A percentile compares a stretch with the other conserved stretches of the same genome.
Conservation (phyloP, 2,329 filamentous ascomycete species). For the Penicillium capsulatum region DNA sequence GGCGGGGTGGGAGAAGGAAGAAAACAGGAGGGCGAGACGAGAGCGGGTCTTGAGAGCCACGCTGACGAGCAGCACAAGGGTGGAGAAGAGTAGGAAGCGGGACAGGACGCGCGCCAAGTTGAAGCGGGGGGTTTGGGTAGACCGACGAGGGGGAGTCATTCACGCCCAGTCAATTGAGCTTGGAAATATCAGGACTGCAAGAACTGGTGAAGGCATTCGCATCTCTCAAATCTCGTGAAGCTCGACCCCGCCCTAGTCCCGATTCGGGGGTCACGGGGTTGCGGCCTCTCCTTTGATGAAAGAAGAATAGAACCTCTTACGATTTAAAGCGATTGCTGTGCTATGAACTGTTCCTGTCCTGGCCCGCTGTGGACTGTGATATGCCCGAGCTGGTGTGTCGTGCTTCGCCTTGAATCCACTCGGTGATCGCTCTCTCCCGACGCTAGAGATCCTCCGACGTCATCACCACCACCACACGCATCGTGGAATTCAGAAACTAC, state of each 20-base stretch:
- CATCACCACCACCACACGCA: slow-evolving; percentile 13
- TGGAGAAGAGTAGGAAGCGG: slow-evolving; percentile 34
- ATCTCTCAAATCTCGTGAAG: too few species aligned
- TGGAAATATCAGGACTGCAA: too few species aligned
- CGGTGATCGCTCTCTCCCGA: slow-evolving; percentile 13
- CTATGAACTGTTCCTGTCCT: too few species aligned
- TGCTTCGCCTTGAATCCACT: neutral
- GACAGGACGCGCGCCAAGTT: slow-evolving; percentile 26
- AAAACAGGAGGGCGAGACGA: slow-evolving; percentile 40
- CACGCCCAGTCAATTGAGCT: neutral
- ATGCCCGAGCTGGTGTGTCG: too few species aligned
- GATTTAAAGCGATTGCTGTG: neutral
- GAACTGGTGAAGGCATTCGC: too few species aligned
- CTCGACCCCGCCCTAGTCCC: slow-evolving; percentile 19
- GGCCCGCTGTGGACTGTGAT: too few species aligned
- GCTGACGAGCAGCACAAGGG: slow-evolving; percentile 43
- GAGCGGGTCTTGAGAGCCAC: slow-evolving; percentile 37
- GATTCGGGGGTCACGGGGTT: slow-evolving; percentile 3
- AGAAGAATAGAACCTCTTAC: neutral
- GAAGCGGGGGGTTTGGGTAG: neutral
- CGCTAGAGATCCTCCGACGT: slow-evolving; percentile 22
- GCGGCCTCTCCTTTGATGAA: neutral
- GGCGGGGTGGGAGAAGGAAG: slow-evolving; percentile 23
- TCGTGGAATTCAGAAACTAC: neutral
- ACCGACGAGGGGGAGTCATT: too few species aligned